These are phyloP conservation scores for Aureobasidium vineae DNA, from an alignment of 2,329 filamentous ascomycete species.

Conservation along the genomic window DNA sequence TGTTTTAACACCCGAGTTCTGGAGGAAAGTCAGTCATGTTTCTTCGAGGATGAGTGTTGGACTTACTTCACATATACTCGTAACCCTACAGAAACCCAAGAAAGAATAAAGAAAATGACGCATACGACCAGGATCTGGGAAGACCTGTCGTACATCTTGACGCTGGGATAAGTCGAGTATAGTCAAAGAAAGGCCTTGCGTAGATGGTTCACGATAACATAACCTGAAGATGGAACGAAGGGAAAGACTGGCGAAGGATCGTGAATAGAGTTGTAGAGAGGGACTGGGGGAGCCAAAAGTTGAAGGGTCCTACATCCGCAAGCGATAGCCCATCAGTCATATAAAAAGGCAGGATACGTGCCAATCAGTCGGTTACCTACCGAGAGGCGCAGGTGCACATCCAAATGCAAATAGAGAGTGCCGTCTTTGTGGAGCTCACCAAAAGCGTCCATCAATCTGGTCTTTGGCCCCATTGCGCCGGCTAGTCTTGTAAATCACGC, in stretches of 20 bases:
- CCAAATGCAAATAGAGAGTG: slow-evolving; percentile 16
- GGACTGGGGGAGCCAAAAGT: background rate
- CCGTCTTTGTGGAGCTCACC: slow-evolving; percentile 9
- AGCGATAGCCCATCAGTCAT: background rate
- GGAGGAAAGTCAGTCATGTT: background rate
- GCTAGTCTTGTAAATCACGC: slow-evolving; percentile 13
- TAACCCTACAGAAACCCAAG: slow-evolving; percentile 16
- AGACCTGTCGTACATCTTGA: slow-evolving; percentile 17
- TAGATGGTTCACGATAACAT: slow-evolving; percentile 11
- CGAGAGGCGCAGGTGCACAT: slow-evolving; percentile 17
- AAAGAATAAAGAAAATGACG: slow-evolving; percentile 20
- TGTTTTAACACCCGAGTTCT: slow-evolving; percentile 39
- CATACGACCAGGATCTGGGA: slow-evolving; percentile 14
- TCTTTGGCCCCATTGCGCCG: background rate
- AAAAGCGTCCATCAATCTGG: slow-evolving; percentile 4
- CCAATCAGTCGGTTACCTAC: background rate
- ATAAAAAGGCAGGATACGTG: background rate
- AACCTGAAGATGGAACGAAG: background rate
- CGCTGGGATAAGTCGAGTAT: background rate
- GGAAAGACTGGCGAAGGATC: background rate
- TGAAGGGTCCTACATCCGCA: background rate
- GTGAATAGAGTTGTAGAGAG: background rate
- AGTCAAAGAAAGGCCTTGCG: background rate
- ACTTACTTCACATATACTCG: slow-evolving; percentile 29
- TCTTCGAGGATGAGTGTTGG: background rate